phyloP scores from a whole-genome alignment of 768 basidiomycete genomes.

The Xerocomellus chrysenteron region DNA sequence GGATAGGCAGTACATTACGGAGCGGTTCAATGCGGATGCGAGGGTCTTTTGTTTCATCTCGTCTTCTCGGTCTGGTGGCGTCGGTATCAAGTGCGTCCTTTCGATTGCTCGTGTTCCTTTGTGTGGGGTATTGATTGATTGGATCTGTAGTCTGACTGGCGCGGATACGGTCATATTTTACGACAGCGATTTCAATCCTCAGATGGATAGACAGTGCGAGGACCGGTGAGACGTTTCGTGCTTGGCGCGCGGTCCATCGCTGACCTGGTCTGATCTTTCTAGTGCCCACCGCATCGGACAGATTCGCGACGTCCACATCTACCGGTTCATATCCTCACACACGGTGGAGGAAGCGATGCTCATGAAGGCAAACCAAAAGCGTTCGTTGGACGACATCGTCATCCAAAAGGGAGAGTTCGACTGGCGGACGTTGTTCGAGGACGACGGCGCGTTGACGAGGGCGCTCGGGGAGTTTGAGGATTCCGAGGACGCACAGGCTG shows the following conservation, averaged over 20 bases:
- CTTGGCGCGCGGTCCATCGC: neutral
- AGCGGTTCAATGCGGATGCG: constrained; percentile 78
- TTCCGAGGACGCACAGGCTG: constrained; percentile 81
- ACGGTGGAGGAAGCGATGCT: constrained; percentile 97
- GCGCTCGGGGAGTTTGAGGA: constrained; percentile 88
- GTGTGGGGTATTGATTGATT: constrained; percentile 17
- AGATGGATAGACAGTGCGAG: constrained; percentile 97
- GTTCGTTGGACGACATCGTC: constrained; percentile 84
- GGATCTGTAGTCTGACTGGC: constrained; percentile 59
- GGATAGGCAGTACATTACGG: constrained; percentile 87
- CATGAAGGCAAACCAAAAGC: constrained; percentile 97
- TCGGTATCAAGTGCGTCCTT: constrained; percentile 85
- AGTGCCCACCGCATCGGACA: constrained; percentile 99
- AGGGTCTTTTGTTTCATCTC: constrained; percentile 89
- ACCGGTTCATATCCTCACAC: constrained; percentile 85
- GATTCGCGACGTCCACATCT: constrained; percentile 94
- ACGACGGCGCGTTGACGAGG: constrained; percentile 58
- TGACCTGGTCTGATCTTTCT: constrained; percentile 1
- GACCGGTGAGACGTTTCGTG: constrained; percentile 58
- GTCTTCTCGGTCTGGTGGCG: constrained; percentile 75
- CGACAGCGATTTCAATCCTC: constrained; percentile 95
- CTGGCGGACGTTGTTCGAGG: constrained; percentile 82
- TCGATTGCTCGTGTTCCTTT: constrained; percentile 12
- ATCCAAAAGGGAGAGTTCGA: constrained; percentile 95
- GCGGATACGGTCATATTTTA: constrained; percentile 98